A percentile compares a stretch with the other conserved stretches of the same genome.
These are phyloP conservation scores for Cordia subcordata DNA, from an alignment of 257 asterid genomes.

Conservation along the genomic window DNA sequence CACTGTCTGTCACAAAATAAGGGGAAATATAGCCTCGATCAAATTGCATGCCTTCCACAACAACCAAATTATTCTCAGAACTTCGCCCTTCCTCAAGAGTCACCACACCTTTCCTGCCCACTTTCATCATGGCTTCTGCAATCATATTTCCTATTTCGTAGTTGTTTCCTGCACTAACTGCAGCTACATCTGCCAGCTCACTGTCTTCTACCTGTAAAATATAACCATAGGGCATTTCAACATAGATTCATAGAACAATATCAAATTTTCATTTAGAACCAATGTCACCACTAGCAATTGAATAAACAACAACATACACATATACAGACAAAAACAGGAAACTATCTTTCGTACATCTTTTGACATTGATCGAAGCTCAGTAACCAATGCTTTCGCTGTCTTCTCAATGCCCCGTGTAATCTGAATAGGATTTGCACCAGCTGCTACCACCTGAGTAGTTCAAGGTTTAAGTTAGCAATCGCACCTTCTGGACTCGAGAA, in stretches of 20 bases:
- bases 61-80: constrained; percentile 23
- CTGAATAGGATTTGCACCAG: constrained; percentile 59
- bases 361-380: constrained; percentile 48
- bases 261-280: background rate
- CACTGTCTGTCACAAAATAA: constrained; percentile 34
- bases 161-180: constrained; percentile 40
- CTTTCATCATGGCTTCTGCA: constrained; percentile 36
- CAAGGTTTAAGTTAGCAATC: background rate
- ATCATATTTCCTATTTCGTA: constrained; percentile 39
- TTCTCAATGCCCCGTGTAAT: constrained; percentile 56
- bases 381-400: constrained; percentile 46
- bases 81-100: constrained; percentile 41
- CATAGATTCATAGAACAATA: no score
- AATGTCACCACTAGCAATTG: no score
- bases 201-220: constrained; percentile 34
- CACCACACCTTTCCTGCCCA: constrained; percentile 38
- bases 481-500: no score
- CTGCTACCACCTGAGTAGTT: constrained; percentile 47
- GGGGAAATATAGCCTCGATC: constrained; percentile 45
- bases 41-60: constrained; percentile 41
- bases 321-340: no score
- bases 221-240: background rate
- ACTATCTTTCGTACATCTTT: constrained; percentile 33
- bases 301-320: background rate
- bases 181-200: constrained; percentile 40